These are phyloP conservation scores for Saposhnikovia divaricata DNA, from an alignment of 129 eudicot genomes.

Conservation along the genomic window DNA sequence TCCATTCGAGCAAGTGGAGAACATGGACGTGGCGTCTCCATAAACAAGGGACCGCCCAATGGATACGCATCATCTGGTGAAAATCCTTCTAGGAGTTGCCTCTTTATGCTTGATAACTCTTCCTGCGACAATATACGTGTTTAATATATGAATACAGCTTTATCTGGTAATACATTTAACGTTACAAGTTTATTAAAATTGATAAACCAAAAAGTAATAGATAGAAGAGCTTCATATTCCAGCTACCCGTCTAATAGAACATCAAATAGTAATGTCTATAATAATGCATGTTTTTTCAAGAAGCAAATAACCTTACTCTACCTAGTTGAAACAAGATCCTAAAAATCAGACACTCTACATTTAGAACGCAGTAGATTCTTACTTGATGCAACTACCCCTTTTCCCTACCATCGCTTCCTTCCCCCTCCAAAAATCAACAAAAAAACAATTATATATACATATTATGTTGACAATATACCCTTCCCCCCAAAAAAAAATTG, in stretches of 20 bases:
- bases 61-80: constrained; percentile 70
- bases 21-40: constrained; percentile 64
- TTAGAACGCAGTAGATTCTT: neutral
- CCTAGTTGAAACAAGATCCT: neutral
- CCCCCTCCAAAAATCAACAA: neutral
- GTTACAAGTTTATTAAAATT: neutral
- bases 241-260: neutral
- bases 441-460: neutral
- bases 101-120: constrained; percentile 40
- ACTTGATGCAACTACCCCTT: neutral
- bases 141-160: neutral
- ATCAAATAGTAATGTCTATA: neutral
- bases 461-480: neutral
- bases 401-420: neutral
- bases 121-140: constrained; percentile 30
- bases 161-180: neutral
- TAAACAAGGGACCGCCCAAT: constrained; percentile 50
- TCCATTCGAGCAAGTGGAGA: constrained; percentile 59
- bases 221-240: neutral
- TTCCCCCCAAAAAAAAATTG: neutral
- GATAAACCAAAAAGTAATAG: neutral
- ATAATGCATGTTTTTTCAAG: neutral
- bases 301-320: neutral
- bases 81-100: constrained; percentile 50
- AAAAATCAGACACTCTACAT: neutral